A percentile compares a stretch with the other conserved stretches of the same genome.
These are phyloP conservation scores for Ascochyta lentis DNA, from an alignment of 2,329 filamentous ascomycete genomes.

Conservation along the genomic window DNA sequence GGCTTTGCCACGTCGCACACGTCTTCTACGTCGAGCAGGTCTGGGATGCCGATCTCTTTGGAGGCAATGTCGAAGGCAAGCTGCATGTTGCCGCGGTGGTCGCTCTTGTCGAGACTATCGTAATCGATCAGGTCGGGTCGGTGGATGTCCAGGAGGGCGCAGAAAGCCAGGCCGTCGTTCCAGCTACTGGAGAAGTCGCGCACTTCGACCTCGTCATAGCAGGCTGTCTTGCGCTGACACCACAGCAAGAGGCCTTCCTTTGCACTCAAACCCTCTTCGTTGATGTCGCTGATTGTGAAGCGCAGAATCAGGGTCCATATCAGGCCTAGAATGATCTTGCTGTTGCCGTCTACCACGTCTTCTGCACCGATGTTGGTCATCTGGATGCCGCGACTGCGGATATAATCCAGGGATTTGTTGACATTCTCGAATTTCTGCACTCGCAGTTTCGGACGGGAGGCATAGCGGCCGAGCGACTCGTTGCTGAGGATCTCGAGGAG, in stretches of 20 bases:
- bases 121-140: constrained; percentile 97
- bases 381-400: constrained; percentile 88
- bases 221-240: constrained; percentile 98
- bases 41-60: constrained; percentile 95
- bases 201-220: constrained; percentile 96
- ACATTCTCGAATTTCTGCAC: constrained; percentile 99
- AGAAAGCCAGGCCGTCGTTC: constrained; percentile 98
- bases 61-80: constrained; percentile 95
- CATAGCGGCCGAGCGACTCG: constrained; percentile 95
- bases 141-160: constrained; percentile 94
- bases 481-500: constrained; percentile 94
- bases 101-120: constrained; percentile 89
- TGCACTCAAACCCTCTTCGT: constrained; percentile 95
- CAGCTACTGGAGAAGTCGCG: constrained; percentile 94
- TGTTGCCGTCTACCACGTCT: constrained; percentile 96
- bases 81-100: constrained; percentile 97
- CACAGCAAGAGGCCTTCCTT: constrained; percentile 94
- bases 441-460: constrained; percentile 91
- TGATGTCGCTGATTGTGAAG: constrained; percentile 99
- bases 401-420: constrained; percentile 92
- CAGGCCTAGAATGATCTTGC: constrained; percentile 94
- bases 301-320: constrained; percentile 98
- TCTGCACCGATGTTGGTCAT: constrained; percentile 99
- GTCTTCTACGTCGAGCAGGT: constrained; percentile 95
- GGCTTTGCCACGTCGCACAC: constrained; percentile 96